phyloP scores from a whole-genome alignment of 2,329 filamentous ascomycete species.

The Cladobotryum mycophilum region DNA sequence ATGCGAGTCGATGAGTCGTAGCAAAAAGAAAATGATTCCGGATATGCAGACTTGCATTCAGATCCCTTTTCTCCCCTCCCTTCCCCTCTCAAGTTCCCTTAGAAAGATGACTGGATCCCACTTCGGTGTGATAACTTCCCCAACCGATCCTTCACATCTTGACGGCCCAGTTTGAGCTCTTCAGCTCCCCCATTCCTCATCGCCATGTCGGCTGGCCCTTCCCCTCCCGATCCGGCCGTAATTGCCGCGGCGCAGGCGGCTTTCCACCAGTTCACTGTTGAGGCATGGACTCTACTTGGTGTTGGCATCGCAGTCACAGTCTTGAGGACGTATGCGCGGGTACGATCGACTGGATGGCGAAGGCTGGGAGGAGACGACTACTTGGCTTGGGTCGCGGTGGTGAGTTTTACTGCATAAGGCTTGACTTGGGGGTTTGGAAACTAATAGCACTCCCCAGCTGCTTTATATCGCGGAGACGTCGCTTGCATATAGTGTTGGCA shows the following conservation, averaged over 20 bases:
- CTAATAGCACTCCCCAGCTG: conserved; percentile 17
- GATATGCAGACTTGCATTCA: too few relatives aligned
- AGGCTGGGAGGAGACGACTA: conserved; percentile 54
- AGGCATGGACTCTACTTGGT: conserved; percentile 39
- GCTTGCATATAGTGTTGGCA: conserved; percentile 45
- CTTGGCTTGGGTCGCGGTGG: conserved; percentile 48
- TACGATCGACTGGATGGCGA: conserved; percentile 40
- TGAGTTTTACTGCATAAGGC: too few relatives aligned
- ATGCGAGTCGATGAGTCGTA: too few relatives aligned
- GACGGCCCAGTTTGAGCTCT: too few relatives aligned
- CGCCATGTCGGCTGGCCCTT: not conserved
- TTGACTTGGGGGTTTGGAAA: too few relatives aligned
- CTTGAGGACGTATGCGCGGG: conserved; percentile 44
- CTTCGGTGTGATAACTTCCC: too few relatives aligned
- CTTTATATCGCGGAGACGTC: conserved; percentile 46
- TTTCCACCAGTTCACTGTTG: conserved; percentile 22
- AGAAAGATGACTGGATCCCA: too few relatives aligned
- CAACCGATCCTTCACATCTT: too few relatives aligned
- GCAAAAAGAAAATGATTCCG: too few relatives aligned
- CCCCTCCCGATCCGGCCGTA: conserved; percentile 17
- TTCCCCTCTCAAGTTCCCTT: too few relatives aligned
- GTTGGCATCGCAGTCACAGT: conserved; percentile 44
- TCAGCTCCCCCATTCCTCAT: too few relatives aligned
- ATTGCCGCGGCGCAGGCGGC: conserved; percentile 18
- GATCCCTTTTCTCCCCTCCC: too few relatives aligned